phyloP scores from a whole-genome alignment of 345 rosid species.

The Populus ilicifolia region DNA sequence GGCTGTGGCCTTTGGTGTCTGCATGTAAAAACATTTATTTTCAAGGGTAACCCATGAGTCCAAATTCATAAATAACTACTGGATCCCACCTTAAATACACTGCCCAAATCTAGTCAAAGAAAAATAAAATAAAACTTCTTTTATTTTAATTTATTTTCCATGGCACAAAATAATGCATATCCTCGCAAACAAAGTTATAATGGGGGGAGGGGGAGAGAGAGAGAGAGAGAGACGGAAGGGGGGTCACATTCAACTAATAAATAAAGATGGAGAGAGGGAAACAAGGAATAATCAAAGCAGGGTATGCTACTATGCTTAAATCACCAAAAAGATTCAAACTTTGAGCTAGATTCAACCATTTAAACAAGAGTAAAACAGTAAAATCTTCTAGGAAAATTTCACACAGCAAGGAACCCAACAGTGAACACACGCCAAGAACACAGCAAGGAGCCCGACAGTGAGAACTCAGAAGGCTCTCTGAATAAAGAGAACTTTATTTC shows the following conservation, averaged over 20 bases:
- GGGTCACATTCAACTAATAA: conserved; percentile 19
- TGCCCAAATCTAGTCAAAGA: conserved; percentile 11
- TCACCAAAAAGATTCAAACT: conserved; percentile 7
- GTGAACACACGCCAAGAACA: not conserved
- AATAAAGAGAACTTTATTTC: not conserved
- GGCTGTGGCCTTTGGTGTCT: conserved; percentile 20
- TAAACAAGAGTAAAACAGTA: not conserved
- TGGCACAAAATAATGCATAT: conserved; percentile 12
- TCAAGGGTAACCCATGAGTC: not conserved
- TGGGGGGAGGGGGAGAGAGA: no score
- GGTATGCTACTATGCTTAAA: no score
- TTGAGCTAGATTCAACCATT: conserved; percentile 9
- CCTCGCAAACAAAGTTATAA: conserved; percentile 4
- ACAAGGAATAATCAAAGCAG: not conserved
- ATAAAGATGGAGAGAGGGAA: conserved; percentile 3
- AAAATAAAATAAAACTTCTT: not conserved
- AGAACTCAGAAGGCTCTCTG: not conserved
- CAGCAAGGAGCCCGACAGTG: not conserved
- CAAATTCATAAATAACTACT: not conserved
- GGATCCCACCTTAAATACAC: not conserved
- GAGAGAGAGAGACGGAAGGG: conserved; percentile 23
- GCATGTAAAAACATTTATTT: conserved; percentile 49
- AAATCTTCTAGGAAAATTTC: conserved; percentile 7
- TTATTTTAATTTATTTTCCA: not conserved
- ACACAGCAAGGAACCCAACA: not conserved